A percentile compares a stretch with the other conserved stretches of the same genome.
Conservation (phyloP, 129 eudicot species). For the Helianthus annuus region DNA sequence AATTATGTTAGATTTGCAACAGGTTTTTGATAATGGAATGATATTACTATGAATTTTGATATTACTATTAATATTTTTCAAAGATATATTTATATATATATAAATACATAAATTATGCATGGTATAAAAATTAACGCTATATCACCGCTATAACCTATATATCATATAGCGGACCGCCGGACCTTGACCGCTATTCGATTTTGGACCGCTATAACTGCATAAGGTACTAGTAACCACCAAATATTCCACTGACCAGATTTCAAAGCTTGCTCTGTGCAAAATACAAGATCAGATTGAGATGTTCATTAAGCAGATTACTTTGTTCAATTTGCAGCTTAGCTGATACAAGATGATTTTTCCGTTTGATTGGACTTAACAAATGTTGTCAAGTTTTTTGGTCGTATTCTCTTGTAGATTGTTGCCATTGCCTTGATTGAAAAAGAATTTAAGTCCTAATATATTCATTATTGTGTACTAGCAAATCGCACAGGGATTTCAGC, state of each 20-base stretch:
- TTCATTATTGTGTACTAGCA: background rate
- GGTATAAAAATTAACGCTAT: no score
- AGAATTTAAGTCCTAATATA: background rate
- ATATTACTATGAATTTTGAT: no score
- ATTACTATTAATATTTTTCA: no score
- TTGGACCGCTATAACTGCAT: no score
- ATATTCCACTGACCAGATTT: background rate
- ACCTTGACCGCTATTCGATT: no score
- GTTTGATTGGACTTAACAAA: background rate
- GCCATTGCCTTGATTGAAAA: constrained; percentile 1
- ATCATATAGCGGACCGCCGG: no score
- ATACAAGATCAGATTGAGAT: background rate
- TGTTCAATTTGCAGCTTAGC: background rate
- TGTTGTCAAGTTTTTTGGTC: background rate
- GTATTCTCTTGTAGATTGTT: background rate
- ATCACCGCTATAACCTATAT: no score
- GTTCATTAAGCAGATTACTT: background rate
- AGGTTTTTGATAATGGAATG: no score
- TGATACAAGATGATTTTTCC: background rate
- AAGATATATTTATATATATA: no score
- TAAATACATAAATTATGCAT: no score
- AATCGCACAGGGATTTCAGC: background rate
- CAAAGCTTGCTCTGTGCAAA: background rate
- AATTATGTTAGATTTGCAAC: no score
- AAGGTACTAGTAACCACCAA: constrained; percentile 1